Percentiles rank a stretch among this genome's conserved stretches.
Conservation (phyloP, 2,329 filamentous ascomycete species). For the Penicillium crustosum region DNA sequence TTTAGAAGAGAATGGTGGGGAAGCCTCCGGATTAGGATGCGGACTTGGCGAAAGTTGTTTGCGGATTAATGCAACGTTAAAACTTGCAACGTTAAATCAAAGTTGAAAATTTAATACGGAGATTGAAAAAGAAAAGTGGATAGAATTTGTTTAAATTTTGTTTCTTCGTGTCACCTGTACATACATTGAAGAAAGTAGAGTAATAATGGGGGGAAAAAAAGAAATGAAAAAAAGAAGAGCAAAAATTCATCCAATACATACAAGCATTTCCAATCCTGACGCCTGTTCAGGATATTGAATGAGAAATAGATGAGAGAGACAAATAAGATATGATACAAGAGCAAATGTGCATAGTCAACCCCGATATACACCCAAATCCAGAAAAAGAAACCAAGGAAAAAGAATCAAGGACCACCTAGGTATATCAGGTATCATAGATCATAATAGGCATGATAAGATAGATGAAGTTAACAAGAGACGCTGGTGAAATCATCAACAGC, state of each 20-base stretch:
- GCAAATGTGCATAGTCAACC: conserved; percentile 6
- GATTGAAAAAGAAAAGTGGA: background rate
- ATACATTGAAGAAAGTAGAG: conserved; percentile 13
- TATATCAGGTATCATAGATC: conserved; percentile 13
- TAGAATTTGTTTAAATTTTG: background rate
- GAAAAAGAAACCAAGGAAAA: conserved; percentile 9
- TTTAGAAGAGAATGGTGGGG: background rate
- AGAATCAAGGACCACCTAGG: conserved; percentile 1
- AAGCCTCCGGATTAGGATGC: background rate
- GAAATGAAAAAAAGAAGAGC: conserved; percentile 2
- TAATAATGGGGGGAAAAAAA: background rate
- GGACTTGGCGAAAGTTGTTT: background rate
- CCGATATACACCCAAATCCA: conserved; percentile 2
- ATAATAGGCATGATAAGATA: conserved; percentile 19
- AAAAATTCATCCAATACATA: background rate
- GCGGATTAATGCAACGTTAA: background rate
- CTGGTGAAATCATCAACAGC: conserved; percentile 34
- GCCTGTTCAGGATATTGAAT: background rate
- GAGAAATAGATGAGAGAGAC: background rate
- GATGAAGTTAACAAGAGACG: conserved; percentile 23
- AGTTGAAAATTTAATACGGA: background rate
- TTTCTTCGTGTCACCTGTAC: background rate
- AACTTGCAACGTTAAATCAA: background rate
- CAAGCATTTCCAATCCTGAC: background rate
- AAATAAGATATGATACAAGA: conserved; percentile 6